Base-by-base conservation (phyloP, 2,329 filamentous ascomycete species). In the Daldinia eschscholtzii region DNA sequence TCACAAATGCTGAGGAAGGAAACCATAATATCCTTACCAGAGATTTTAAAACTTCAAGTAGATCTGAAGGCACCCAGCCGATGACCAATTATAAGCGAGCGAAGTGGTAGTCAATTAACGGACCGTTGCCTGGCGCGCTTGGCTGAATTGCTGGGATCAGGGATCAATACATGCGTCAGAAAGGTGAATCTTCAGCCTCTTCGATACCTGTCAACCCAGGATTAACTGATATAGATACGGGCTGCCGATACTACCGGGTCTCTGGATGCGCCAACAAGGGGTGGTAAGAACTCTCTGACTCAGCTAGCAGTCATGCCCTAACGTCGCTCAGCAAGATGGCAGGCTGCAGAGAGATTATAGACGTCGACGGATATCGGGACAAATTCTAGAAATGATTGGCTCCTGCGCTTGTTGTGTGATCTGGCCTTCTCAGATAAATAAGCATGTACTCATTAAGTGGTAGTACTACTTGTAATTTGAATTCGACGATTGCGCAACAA, bases 401-500 rank as follows among this genome's bases (percentile, higher is more conserved):
- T 68, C 61, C 48, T 60, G 60, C 61, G 57, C 60, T 68, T 57
- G 68, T 58, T 73, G 70, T 76, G 69, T 65, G 58, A 75, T 76
- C 61, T 68, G 57, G 60, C 48, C 63, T 69, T 44, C 59, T 70
- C 59, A 74, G 67, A 72, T 71, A 72, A 65, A 72, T 70, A 72
- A 71, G 71, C 59, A 73, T 65, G 68, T 75, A 75, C 70, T 73
- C 73, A 71, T 69, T 52, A 61, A 70, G 72, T 62, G 72, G 72
- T 72, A 59, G 65, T 70, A 71, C 63, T 35, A 70, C 67, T 58
- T 50, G 53, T 69, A 50, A 67, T 48, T 41, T 72, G 66, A 70
- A 41, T 61, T 64, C 46, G 61, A 58, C 20, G 53, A 44, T 65
- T 67, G 35, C 30, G 56, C 50, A 41, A 50, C 37, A 55, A 46